Evolutionary conservation across 257 asterid species (phyloP).

Genomic region (Ocimum tenuiflorum): DNA sequence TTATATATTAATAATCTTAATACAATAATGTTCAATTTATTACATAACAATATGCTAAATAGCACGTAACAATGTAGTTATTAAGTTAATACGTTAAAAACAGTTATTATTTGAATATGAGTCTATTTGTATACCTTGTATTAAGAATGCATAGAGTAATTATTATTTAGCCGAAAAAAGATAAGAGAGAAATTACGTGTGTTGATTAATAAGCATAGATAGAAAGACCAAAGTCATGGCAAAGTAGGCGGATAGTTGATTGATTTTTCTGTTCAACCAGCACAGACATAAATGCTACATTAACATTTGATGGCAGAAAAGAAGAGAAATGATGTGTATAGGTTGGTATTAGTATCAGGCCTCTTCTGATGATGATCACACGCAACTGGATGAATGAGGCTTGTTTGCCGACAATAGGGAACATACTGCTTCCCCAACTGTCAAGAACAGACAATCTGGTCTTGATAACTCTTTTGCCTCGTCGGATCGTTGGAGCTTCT

Average conservation of each 20-base stretch:
- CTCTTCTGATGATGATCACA: not conserved
- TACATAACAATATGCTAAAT: too few relatives aligned
- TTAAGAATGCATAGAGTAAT: too few relatives aligned
- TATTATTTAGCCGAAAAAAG: too few relatives aligned
- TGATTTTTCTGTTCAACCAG: too few relatives aligned
- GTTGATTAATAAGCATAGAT: too few relatives aligned
- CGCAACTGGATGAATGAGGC: constrained; percentile 30
- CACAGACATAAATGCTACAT: not conserved
- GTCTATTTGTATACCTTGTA: too few relatives aligned
- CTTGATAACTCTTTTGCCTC: constrained; percentile 42
- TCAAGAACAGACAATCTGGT: constrained; percentile 63
- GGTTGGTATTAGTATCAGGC: constrained; percentile 12
- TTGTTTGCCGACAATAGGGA: constrained; percentile 45
- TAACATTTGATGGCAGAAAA: not conserved
- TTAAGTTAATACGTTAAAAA: too few relatives aligned
- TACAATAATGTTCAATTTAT: too few relatives aligned
- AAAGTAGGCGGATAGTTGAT: not conserved
- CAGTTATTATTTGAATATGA: too few relatives aligned
- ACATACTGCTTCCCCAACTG: constrained; percentile 75
- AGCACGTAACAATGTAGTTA: too few relatives aligned
- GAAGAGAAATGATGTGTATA: not conserved
- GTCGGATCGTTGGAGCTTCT: constrained; percentile 50
- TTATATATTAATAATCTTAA: too few relatives aligned
- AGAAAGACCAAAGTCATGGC: not conserved
- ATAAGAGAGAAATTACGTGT: too few relatives aligned